Base-by-base conservation (phyloP, 345 rosid genomes). In the Syzygium jambos region DNA sequence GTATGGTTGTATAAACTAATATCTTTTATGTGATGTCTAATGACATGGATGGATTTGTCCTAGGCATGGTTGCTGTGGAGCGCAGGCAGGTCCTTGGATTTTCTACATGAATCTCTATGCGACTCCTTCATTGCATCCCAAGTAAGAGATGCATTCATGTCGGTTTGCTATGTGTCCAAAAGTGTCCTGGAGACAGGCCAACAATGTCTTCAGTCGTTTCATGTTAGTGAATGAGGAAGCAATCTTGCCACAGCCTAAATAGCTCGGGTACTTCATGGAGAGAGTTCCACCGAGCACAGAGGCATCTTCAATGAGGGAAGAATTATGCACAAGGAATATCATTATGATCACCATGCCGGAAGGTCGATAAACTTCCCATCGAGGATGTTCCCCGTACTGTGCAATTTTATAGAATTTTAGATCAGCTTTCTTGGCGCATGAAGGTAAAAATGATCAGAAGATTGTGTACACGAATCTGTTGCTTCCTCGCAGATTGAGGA, bases 61-160 rank as follows among this genome's bases (percentile, higher is more conserved):
- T 52, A 91, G 93, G 91, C 90, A 88, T 91, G 92, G 90, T n/a
- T 84, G 38, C 34, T 91, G 52, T 91, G 90, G 91, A 83, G 14
- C 25, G 84, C 65, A 43, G 54, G 87, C 77, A 87, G 25, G 49
- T 63, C 46, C 51, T 6, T 23, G 25, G 82, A 89, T 9, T 30
- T 88, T 87, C 59, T 89, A 51, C 89, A 89, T 85, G 82, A 85
- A 65, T 23, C 59, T 41, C 6, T 86, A 38, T 51, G 57, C 1
- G 86, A 68, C 51, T 82, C 49, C 43, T 27, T 78, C 2, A 17
- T 21, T 30, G 15, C 21, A 22, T 11, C 53, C 17, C 52, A 23
- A n/a, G 54, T 86, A 41, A 61, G 84, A 86, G 91, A 77, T 88
- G 86, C 57, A 83, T 91, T 12, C 89, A 91, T 83, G 77, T 91